A percentile compares a stretch with the other conserved stretches of the same genome.
phyloP scores from a whole-genome alignment of 2,329 filamentous ascomycete genomes.

The Metarhizium guizhouense region DNA sequence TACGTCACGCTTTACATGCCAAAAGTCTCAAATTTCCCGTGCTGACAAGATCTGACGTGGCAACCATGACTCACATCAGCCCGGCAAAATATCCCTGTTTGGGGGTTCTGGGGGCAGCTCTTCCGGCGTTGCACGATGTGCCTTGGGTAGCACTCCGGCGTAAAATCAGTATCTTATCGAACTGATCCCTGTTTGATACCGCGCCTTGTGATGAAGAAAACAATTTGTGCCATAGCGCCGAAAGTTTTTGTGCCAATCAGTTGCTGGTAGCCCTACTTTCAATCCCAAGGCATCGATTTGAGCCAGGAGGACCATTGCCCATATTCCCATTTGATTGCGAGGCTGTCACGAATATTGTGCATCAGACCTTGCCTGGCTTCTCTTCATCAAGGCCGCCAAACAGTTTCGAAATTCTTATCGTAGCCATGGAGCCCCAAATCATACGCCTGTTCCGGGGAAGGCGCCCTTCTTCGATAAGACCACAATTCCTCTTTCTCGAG shows the following conservation, averaged over 20 bases:
- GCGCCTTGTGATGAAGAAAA: neutral
- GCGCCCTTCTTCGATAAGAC: conserved; percentile 89
- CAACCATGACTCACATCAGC: neutral
- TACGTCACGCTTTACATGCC: neutral
- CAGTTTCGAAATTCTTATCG: neutral
- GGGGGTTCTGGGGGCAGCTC: neutral
- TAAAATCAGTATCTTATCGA: neutral
- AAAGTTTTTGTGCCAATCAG: neutral
- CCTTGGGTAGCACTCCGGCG: neutral
- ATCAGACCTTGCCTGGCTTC: neutral
- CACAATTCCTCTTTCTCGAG: conserved; percentile 79
- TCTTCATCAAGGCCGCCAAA: neutral
- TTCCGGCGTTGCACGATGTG: neutral
- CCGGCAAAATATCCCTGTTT: neutral
- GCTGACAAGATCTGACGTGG: neutral
- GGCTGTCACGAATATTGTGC: neutral
- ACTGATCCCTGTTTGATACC: neutral
- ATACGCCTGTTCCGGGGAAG: conserved; percentile 81
- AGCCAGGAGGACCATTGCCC: neutral
- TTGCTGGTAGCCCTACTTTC: neutral
- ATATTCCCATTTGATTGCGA: neutral
- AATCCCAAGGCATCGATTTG: neutral
- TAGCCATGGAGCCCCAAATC: conserved; percentile 4
- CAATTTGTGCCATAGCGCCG: neutral
- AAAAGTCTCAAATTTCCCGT: neutral